Evolutionary conservation across 2,329 filamentous ascomycete species (phyloP).

Genomic region (Exserohilum rostratum): DNA sequence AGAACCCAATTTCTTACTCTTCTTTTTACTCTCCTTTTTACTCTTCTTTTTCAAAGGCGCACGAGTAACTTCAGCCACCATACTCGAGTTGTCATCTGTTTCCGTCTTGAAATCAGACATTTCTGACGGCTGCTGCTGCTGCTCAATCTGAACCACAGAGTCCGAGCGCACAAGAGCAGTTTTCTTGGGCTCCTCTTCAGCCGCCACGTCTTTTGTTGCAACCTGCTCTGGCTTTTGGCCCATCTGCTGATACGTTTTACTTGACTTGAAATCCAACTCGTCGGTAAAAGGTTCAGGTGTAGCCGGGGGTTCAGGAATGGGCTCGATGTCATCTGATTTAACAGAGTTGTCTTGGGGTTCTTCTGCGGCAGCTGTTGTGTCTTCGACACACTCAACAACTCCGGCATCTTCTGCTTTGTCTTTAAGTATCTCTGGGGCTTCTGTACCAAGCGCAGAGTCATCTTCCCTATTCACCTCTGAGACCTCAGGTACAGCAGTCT

Average conservation of each 20-base stretch:
- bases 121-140: neutral
- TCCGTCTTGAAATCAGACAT: neutral
- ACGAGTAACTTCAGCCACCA: neutral
- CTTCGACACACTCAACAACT: too few species aligned
- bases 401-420: neutral
- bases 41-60: neutral
- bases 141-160: constrained; percentile 21
- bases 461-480: neutral
- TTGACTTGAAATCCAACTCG: constrained; percentile 20
- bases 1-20: neutral
- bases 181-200: neutral
- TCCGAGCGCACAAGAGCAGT: constrained; percentile 16
- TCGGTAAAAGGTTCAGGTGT: constrained; percentile 23
- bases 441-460: neutral
- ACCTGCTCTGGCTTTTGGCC: constrained; percentile 8
- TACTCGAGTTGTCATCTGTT: neutral
- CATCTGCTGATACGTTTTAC: constrained; percentile 23
- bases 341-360: neutral
- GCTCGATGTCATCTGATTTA: constrained; percentile 8
- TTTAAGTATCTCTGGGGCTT: neutral
- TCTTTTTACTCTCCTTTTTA: neutral
- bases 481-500: neutral
- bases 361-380: neutral
- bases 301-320: constrained; percentile 1
- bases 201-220: neutral